phyloP scores from a whole-genome alignment of 1,139 yeast genomes.

The Scheffersomyces quercinus region DNA sequence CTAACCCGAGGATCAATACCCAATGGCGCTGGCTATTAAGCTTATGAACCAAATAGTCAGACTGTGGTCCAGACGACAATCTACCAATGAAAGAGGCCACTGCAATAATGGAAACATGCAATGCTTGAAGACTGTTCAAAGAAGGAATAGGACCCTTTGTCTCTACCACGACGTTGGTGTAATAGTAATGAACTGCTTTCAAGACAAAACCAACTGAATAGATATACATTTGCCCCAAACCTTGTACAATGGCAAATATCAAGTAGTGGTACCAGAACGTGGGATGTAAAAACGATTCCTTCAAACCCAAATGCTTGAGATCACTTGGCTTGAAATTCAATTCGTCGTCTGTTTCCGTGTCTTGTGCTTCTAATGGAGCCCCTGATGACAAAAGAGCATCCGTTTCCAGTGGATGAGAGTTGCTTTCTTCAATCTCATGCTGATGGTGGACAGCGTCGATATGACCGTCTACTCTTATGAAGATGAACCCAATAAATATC shows the following conservation, averaged over 20 bases:
- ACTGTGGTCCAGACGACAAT: slow-evolving; percentile 64
- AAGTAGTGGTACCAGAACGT: slow-evolving; percentile 50
- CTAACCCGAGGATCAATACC: slow-evolving; percentile 58
- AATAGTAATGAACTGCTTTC: slow-evolving; percentile 45
- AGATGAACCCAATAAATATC: slow-evolving; percentile 29
- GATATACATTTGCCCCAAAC: slow-evolving; percentile 78
- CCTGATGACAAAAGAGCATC: neutral
- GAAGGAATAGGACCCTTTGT: slow-evolving; percentile 9
- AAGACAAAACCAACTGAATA: slow-evolving; percentile 73
- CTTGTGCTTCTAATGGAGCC: neutral
- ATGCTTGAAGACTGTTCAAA: slow-evolving; percentile 53
- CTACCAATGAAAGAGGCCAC: slow-evolving; percentile 68
- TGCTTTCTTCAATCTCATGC: neutral
- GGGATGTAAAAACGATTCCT: slow-evolving; percentile 11
- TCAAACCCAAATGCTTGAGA: neutral
- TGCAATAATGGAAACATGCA: slow-evolving; percentile 74
- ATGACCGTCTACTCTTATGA: slow-evolving; percentile 32
- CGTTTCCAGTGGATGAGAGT: neutral
- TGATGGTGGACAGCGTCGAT: slow-evolving; percentile 10
- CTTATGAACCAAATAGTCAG: slow-evolving; percentile 57
- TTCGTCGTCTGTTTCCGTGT: neutral
- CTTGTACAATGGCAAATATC: slow-evolving; percentile 63
- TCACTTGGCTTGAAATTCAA: neutral
- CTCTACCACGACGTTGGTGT: slow-evolving; percentile 17
- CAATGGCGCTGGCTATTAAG: slow-evolving; percentile 63